Evolutionary conservation across 2,329 filamentous ascomycete species (phyloP), one percentile per base, ranked within the genome.

Genomic region (Lachnellula hyalina): DNA sequence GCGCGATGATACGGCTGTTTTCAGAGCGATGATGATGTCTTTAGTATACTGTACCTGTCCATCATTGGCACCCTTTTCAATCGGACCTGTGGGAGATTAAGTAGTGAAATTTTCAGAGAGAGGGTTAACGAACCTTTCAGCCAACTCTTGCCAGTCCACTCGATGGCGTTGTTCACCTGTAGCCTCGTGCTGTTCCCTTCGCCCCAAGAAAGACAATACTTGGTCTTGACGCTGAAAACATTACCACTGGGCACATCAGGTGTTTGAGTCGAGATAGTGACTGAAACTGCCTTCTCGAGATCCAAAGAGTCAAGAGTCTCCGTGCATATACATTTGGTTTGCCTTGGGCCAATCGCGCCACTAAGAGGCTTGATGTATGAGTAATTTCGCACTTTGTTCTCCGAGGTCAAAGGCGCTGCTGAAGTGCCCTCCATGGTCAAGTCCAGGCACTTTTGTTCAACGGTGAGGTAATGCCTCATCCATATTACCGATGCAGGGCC

Each of bases 111-210:
- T 12, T 7, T 40, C 15, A 4, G 32, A 5, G 21, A 15, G 11
- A 41, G 4, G n/a, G 6, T 6, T 52, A 47, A 28, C 77, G 69
- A 76, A 95, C 92, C 90, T 76, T 94, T 96, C 46, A 99, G 75
- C 94, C 94, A 99, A 75, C 92, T 96, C 78, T 97, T 99, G 64
- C 92, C 92, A 3, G 87, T 86, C 95, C 95, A 99, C 68, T 99
- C 95, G 44, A 96, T 89, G 2, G 85, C 87, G 70, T 90, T 96
- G 62, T 87, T 96, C 74, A 93, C 87, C 58, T 94, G 84, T 32
- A 99, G 75, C 28, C 91, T 82, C 1, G 95, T 99, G 40, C 84
- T 77, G 66, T 96, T 96, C 59, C 85, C 86, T 49, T 94, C 85
- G 4, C 86, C 91, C 94, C 94, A 99, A 50, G 89, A 89, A 21